phyloP scores from a whole-genome alignment of 495 filamentous ascomycete genomes.

The Penicillium subrubescens region DNA sequence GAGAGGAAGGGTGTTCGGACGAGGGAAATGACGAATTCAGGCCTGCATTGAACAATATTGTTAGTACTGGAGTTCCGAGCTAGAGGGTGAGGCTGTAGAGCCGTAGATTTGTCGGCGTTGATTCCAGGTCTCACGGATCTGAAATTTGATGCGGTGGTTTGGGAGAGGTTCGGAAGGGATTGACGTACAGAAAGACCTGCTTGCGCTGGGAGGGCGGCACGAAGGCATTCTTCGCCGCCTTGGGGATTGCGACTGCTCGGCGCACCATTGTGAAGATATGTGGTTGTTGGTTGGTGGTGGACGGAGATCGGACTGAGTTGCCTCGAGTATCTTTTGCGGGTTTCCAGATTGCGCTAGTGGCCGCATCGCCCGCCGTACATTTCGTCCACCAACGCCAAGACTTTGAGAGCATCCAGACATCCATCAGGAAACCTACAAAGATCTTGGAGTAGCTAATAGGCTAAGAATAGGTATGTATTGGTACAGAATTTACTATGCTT shows the following conservation, averaged over 20 bases:
- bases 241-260: conserved; percentile 31
- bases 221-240: conserved; percentile 17
- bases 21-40: conserved; percentile 75
- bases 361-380: conserved; percentile 42
- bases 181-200: conserved; percentile 69
- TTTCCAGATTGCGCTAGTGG: conserved; percentile 40
- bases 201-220: conserved; percentile 44
- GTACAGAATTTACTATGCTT: too few species aligned
- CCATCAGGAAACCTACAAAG: background rate
- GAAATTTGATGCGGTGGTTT: conserved; percentile 11
- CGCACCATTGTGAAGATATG: conserved; percentile 39
- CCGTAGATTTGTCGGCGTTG: background rate
- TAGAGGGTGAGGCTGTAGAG: background rate
- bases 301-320: conserved; percentile 11
- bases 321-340: conserved; percentile 34
- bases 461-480: too few species aligned
- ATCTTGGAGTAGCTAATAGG: too few species aligned
- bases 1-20: conserved; percentile 70
- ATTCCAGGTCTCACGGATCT: background rate
- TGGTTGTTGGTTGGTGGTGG: conserved; percentile 2
- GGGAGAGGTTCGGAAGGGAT: conserved; percentile 9
- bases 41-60: conserved; percentile 51
- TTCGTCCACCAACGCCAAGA: background rate
- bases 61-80: background rate
- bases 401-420: background rate